phyloP scores from a whole-genome alignment of 2,329 filamentous ascomycete species.

The Nothophoma quercina region DNA sequence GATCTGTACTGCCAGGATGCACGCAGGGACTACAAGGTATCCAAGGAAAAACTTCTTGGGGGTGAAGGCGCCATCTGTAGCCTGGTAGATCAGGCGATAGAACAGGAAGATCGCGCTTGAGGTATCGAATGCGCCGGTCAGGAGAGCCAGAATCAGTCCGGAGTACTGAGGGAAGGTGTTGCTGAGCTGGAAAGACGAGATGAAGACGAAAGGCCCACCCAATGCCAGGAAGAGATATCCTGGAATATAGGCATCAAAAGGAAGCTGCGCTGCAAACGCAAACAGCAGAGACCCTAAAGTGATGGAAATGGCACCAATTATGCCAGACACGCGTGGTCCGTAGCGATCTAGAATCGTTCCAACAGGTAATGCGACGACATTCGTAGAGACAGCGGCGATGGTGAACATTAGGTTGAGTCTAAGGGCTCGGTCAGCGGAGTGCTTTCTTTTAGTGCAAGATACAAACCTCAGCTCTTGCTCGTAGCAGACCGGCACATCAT shows the following conservation, averaged over 20 bases:
- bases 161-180: conserved; percentile 61
- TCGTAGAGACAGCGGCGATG: conserved; percentile 84
- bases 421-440: conserved; percentile 51
- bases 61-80: conserved; percentile 51
- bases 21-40: conserved; percentile 58
- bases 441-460: conserved; percentile 60
- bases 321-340: conserved; percentile 78
- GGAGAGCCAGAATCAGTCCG: conserved; percentile 57
- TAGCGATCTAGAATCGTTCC: conserved; percentile 85
- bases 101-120: conserved; percentile 58
- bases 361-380: conserved; percentile 84
- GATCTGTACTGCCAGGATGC: conserved; percentile 55
- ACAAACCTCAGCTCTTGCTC: conserved; percentile 49
- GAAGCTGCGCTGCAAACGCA: conserved; percentile 68
- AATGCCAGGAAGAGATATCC: conserved; percentile 60
- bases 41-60: conserved; percentile 59
- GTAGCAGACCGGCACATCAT: conserved; percentile 46
- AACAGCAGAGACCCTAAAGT: conserved; percentile 75
- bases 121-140: conserved; percentile 61
- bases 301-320: conserved; percentile 74
- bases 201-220: conserved; percentile 60
- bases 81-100: conserved; percentile 57
- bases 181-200: conserved; percentile 59
- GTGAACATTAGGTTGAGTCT: conserved; percentile 92
- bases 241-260: conserved; percentile 72